Base-by-base conservation (phyloP, 768 basidiomycete genomes). In the Pholiota conissans region DNA sequence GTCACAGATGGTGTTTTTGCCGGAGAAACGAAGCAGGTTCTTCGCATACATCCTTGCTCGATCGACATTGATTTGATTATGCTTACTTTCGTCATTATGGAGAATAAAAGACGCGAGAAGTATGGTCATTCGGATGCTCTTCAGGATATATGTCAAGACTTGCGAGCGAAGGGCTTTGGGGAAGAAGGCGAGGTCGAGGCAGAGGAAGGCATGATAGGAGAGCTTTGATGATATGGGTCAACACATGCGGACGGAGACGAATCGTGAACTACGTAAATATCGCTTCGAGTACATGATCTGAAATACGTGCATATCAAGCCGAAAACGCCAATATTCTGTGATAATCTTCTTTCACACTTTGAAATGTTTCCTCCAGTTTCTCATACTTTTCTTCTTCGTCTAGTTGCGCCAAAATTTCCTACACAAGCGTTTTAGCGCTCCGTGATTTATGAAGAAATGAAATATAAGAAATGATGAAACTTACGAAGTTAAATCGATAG, bases 311-410 rank as follows among this genome's bases (percentile, higher is more conserved):
- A n/a, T n/a, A n/a, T n/a, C n/a, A n/a, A n/a, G n/a, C n/a, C n/a
- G 87, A 71, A 71, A 81, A 75, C 7, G 76, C 81, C 40, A 97
- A 73, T 67, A 98, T 87, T 46, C 95, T 82, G 66, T 79, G 76
- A 65, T 99, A 99, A 69, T 95, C 94, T 42, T 92, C 86, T 42
- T 79, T 77, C 10, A 98, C 93, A 58, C 79, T 87, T 65, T 90
- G 86, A 74, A 92, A 99, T 5, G 96, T 98, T 74, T 95, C 93
- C 72, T 94, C 89, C 42, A 99, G 76, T 69, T 95, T 96, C 57
- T 91, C 86, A 53, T 92, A 79, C 26, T 94, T 81, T 67, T 98
- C 96, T 53, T 88, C 79, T 61, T 90, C 89, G 57, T 95, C 92
- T 57, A 98, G 76, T 66, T 95, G 95, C 52, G 85, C 85, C 45